Evolutionary conservation across 139 green algal species (phyloP).

Genomic region (Micromonas pusilla): DNA sequence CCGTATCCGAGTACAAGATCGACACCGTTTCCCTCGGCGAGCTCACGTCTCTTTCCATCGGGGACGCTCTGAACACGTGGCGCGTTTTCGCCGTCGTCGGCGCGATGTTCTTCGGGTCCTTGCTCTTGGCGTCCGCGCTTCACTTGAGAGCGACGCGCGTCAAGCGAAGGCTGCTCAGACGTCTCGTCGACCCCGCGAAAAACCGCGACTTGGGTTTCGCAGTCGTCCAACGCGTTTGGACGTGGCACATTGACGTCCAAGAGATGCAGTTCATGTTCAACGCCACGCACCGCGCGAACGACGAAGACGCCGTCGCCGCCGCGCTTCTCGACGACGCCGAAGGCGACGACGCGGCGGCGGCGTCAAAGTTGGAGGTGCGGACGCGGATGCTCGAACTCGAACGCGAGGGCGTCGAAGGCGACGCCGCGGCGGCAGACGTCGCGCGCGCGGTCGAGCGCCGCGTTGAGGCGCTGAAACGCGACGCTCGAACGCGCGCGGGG

Average conservation of each 20-base stretch:
- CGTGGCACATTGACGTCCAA: background rate
- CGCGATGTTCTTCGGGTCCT: background rate
- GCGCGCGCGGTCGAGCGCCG: no score
- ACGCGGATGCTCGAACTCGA: no score
- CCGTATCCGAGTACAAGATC: background rate
- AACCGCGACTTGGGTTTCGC: background rate
- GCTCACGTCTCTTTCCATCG: background rate
- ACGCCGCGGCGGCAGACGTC: no score
- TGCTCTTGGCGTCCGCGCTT: background rate
- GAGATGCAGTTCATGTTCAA: constrained; percentile 1
- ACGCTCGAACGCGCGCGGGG: no score
- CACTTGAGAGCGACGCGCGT: no score
- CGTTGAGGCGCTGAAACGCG: no score
- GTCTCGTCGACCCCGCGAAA: background rate
- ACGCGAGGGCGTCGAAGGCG: no score
- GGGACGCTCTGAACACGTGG: background rate
- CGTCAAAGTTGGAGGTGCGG: no score
- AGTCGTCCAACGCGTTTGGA: background rate
- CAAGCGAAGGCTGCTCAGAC: no score
- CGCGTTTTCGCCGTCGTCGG: background rate
- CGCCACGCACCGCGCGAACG: background rate
- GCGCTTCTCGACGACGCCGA: background rate
- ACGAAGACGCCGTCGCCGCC: background rate
- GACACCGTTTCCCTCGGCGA: background rate
- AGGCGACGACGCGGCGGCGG: no score